phyloP scores from a whole-genome alignment of 305 asterid genomes.

The Fraxinus paxiana region DNA sequence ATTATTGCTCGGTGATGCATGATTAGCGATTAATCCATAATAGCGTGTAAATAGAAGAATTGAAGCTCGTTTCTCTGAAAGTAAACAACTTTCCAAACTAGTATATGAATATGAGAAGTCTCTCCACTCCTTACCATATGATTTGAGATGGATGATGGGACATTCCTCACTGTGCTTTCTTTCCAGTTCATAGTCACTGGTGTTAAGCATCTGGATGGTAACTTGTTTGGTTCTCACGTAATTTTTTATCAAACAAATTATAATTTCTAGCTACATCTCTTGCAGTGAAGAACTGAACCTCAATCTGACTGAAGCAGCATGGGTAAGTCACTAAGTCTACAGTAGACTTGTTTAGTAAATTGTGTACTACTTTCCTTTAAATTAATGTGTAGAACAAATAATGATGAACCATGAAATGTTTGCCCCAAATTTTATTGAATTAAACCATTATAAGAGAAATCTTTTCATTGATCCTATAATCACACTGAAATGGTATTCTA shows the following conservation, averaged over 20 bases:
- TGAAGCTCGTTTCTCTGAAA: neutral
- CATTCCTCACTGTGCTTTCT: slow-evolving; percentile 1
- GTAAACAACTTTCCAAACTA: neutral
- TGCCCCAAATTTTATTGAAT: neutral
- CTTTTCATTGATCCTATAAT: slow-evolving; percentile 2
- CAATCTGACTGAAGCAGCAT: slow-evolving; percentile 90
- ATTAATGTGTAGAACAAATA: neutral
- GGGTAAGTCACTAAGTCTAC: slow-evolving; percentile 51
- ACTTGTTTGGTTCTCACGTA: neutral
- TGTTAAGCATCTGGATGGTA: slow-evolving; percentile 2
- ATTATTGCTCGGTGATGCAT: neutral
- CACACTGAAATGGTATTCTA: neutral
- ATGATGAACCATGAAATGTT: neutral
- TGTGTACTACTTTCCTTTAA: neutral
- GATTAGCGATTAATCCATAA: neutral
- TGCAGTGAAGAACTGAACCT: slow-evolving; percentile 93
- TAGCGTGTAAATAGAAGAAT: neutral
- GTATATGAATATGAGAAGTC: neutral
- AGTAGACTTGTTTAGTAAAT: slow-evolving; percentile 14
- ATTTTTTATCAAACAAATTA: slow-evolving; percentile 14
- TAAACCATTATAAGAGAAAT: slow-evolving; percentile 12
- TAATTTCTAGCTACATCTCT: slow-evolving; percentile 27
- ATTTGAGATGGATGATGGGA: neutral
- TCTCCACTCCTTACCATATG: neutral
- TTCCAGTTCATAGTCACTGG: slow-evolving; percentile 4